Conservation (phyloP, 768 basidiomycete species). For the Boletus pseudo-olivaceus region DNA sequence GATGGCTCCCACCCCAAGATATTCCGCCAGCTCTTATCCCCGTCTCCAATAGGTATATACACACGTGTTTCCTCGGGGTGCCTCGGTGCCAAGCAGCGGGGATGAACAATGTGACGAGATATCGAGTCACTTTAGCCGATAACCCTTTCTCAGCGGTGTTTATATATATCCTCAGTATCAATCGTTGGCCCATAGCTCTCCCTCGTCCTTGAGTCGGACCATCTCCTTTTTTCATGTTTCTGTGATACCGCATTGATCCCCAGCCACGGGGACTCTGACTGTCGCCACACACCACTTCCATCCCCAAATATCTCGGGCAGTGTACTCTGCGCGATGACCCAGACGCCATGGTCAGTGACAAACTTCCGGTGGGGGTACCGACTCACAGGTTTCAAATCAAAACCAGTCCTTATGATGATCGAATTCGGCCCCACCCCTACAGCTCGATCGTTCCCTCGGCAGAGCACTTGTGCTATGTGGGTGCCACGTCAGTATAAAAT, state of each 20-base stretch:
- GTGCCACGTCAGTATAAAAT: conserved; percentile 8
- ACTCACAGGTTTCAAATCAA: not conserved
- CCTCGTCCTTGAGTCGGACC: conserved; percentile 1
- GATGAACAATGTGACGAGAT: conserved; percentile 13
- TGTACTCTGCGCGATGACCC: conserved; percentile 10
- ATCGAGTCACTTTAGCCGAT: conserved; percentile 10
- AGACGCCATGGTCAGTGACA: conserved; percentile 5
- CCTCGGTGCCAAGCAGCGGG: conserved; percentile 18
- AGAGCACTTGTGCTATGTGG: not conserved
- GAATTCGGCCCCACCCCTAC: not conserved
- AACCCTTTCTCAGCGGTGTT: conserved; percentile 11
- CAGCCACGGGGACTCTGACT: conserved; percentile 4
- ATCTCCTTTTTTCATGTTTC: conserved; percentile 14
- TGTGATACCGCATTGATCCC: conserved; percentile 10
- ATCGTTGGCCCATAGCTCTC: not conserved
- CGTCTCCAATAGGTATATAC: conserved; percentile 16
- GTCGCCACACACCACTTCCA: not conserved
- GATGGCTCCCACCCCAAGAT: conserved; percentile 17
- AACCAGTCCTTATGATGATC: conserved; percentile 9
- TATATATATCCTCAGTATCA: conserved; percentile 16
- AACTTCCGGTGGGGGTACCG: not conserved
- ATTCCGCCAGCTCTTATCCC: conserved; percentile 6
- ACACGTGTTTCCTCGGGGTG: conserved; percentile 14
- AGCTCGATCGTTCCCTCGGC: not conserved
- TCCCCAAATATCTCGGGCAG: not conserved